Evolutionary conservation across 257 asterid species (phyloP), one percentile per base, ranked within the genome.

Genomic region (Schizonepeta tenuifolia): DNA sequence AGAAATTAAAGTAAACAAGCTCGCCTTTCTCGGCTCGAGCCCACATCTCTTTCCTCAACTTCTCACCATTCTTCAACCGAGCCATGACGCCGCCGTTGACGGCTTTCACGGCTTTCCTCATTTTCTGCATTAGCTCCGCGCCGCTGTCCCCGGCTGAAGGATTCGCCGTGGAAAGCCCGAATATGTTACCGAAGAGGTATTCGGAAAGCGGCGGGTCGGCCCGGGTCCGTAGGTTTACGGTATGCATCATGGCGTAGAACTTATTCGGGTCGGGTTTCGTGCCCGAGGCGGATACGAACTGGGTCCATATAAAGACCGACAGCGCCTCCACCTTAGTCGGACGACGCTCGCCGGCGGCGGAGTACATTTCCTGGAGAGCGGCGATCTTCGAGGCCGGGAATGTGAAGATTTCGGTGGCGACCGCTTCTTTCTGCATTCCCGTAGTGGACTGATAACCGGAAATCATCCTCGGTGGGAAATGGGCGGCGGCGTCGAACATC

Each of bases 301-400:
- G 83, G 15, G 70, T 79, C 86, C 89, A 84, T 9, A 84, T 14
- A 38, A 55, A 84, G 36, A 88, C 77, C 8, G 85, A 82, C 41
- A 84, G 12, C 1, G 86, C 86, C 47, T 79, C 85, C 9, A 82
- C 75, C 44, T 86, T 70, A 0, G 81, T 74, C 15, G 85, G 86
- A 22, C 57, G 72, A 47, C 35, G 57, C 60, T 28, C n/a, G 65
- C 43, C 77, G 7, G 28, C 40, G 50, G 31, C 58, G 36, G 77
- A 17, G 70, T 75, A 84, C 68, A 47, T 79, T 6, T 78, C 83
- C 10, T 67, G 62, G 12, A 87, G 81, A 15, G 26, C 20, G 0
- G 80, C 26, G 62, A 84, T 69, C 51, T 62, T 73, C 1, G 82
- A 61, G 22, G 82, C 70, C 5, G 76, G 56, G 44, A 87, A 84